Base-by-base conservation (phyloP, 2,329 filamentous ascomycete genomes). In the Beauveria australis region DNA sequence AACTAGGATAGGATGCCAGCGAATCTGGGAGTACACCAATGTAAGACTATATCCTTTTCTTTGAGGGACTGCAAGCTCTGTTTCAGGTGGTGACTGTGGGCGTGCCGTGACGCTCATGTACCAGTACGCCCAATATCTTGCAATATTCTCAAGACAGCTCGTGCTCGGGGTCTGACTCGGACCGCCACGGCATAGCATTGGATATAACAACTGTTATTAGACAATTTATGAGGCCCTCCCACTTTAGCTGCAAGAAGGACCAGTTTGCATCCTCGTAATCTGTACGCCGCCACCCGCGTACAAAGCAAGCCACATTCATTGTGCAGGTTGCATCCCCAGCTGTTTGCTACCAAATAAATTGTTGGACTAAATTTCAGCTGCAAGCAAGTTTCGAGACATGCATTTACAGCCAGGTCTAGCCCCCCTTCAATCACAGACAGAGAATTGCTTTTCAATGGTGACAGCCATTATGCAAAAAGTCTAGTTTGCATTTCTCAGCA, bases 171-270 rank as follows among this genome's bases (percentile, higher is more conserved):
- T 12, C 46, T 49, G 57, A 24, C 48, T 14, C 57, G 57, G 26
- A 48, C 48, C 48, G 49, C 44, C 16, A 12, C 18, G 19, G n/a
- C 18, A 56, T 47, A 26, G 16, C 22, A 46, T 41, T 59, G 14
- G 12, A 59, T 59, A 9, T 3, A 24, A 18, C 5, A 2, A 1
- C 2, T 33, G 16, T 47, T 14, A 59, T 59, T 59, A 49, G 49
- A 8, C 22, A 19, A 44, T 33, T 12, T n/a, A 1, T 18, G 5
- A 51, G 56, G 24, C 6, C 3, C 43, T 41, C 55, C 19, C 33
- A 33, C 44, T 59, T 59, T 41, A 59, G 57, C 57, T 53, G 48
- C 55, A 48, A 26, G n/a, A 1, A 40, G 52, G 41, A 40, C 9
- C 16, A 8, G 3, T 30, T 19, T n/a, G 28, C n/a, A 24, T 14